Evolutionary conservation across 2,329 filamentous ascomycete genomes (phyloP).

Genomic region (Hymenoscyphus scutula): DNA sequence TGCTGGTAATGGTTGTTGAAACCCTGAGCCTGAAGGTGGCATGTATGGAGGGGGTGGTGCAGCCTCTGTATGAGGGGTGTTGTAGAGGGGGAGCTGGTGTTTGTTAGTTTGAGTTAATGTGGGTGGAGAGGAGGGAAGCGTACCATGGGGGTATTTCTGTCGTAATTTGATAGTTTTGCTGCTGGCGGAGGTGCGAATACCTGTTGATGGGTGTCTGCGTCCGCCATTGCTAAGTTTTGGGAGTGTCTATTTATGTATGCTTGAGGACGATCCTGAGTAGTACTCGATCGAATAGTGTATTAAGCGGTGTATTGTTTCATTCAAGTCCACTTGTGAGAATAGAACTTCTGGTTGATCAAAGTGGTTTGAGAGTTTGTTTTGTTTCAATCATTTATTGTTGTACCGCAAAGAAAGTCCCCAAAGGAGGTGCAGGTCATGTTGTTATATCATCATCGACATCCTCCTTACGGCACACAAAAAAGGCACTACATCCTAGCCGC

Average conservation of each 20-base stretch:
- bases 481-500: not conserved
- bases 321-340: not conserved
- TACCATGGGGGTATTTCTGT: not conserved
- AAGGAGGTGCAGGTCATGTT: not conserved
- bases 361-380: not conserved
- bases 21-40: not conserved
- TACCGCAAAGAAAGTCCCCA: not conserved
- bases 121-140: not conserved
- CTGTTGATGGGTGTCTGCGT: not conserved
- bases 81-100: conserved; percentile 1
- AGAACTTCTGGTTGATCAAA: not conserved
- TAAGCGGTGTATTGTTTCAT: not conserved
- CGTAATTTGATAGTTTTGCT: not conserved
- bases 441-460: not conserved
- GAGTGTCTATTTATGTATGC: not conserved
- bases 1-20: not conserved
- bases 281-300: not conserved
- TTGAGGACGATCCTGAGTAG: not conserved
- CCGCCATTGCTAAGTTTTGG: not conserved
- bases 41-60: conserved; percentile 5
- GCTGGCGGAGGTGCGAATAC: not conserved
- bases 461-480: not conserved
- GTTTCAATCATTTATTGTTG: not conserved
- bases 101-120: not conserved
- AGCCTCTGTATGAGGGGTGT: not conserved